Evolutionary conservation across 495 filamentous ascomycete genomes (phyloP).

Genomic region (Neurospora sp.): DNA sequence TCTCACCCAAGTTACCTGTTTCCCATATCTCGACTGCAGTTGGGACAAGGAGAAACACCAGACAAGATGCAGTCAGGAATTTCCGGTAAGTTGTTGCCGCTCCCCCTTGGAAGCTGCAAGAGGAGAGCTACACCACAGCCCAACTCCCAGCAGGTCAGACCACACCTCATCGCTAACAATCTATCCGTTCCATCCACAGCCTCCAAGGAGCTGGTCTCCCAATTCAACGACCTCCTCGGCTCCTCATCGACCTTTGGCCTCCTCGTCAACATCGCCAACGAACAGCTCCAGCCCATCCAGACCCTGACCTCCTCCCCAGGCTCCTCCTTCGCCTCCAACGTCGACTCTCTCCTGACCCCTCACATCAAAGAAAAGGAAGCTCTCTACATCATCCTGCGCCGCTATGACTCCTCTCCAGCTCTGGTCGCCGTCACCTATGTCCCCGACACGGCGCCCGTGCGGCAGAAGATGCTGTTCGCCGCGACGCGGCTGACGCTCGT

Average conservation of each 20-base stretch:
- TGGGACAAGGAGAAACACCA: neutral
- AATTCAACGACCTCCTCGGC: conserved; percentile 66
- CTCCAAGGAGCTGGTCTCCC: conserved; percentile 72
- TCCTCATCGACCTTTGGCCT: conserved; percentile 61
- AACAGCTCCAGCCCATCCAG: conserved; percentile 56
- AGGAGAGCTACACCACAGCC: too few species aligned
- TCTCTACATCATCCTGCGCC: conserved; percentile 76
- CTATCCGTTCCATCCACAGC: conserved; percentile 34
- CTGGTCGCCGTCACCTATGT: conserved; percentile 83
- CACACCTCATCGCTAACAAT: too few species aligned
- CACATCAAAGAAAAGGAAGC: conserved; percentile 65
- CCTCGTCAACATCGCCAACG: conserved; percentile 65
- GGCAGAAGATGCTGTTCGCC: conserved; percentile 94
- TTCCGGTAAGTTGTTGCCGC: conserved; percentile 42
- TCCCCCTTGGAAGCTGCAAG: neutral
- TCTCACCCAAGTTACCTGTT: neutral
- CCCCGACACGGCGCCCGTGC: conserved; percentile 77
- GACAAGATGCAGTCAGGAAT: conserved; percentile 79
- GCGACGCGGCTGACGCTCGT: conserved; percentile 74
- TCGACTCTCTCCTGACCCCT: conserved; percentile 40
- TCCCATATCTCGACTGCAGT: neutral
- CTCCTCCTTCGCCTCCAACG: conserved; percentile 44
- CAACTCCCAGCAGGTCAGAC: too few species aligned
- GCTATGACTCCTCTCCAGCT: conserved; percentile 40
- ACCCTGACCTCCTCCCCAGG: conserved; percentile 46